Percentiles rank a stretch among this genome's conserved stretches.
phyloP scores from a whole-genome alignment of 176 grass and related monocot genomes.

The Areca catechu region DNA sequence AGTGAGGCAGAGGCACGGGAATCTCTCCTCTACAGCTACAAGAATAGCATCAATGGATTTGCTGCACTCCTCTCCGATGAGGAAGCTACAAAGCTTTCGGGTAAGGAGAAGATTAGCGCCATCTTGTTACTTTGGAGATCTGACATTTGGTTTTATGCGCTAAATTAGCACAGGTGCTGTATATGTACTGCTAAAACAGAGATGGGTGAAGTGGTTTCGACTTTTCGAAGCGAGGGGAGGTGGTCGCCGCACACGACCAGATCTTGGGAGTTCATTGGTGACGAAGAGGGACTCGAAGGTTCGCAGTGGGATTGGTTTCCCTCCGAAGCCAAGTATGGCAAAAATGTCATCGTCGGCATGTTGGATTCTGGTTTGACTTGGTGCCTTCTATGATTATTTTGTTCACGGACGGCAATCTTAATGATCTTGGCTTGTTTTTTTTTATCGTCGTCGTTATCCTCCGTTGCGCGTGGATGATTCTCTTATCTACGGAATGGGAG shows the following conservation, averaged over 20 bases:
- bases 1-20: conserved; percentile 51
- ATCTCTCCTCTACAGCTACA: conserved; percentile 88
- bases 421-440: no score
- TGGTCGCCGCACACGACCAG: conserved; percentile 76
- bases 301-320: conserved; percentile 22
- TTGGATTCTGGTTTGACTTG: conserved; percentile 61
- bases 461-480: no score
- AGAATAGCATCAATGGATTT: conserved; percentile 86
- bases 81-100: conserved; percentile 46
- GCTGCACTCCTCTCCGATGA: conserved; percentile 59
- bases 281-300: conserved; percentile 40
- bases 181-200: conserved; percentile 16
- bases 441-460: no score
- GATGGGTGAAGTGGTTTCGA: conserved; percentile 52
- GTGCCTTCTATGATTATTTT: no score
- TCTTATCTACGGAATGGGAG: no score
- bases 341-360: conserved; percentile 77
- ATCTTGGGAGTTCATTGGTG: conserved; percentile 78
- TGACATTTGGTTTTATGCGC: neutral
- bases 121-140: neutral
- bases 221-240: conserved; percentile 52
- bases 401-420: no score
- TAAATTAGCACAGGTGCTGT: neutral
- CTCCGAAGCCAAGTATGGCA: conserved; percentile 26
- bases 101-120: conserved; percentile 12